phyloP scores from a whole-genome alignment of 164 flowering plant species.

The Dillenia turbinata region DNA sequence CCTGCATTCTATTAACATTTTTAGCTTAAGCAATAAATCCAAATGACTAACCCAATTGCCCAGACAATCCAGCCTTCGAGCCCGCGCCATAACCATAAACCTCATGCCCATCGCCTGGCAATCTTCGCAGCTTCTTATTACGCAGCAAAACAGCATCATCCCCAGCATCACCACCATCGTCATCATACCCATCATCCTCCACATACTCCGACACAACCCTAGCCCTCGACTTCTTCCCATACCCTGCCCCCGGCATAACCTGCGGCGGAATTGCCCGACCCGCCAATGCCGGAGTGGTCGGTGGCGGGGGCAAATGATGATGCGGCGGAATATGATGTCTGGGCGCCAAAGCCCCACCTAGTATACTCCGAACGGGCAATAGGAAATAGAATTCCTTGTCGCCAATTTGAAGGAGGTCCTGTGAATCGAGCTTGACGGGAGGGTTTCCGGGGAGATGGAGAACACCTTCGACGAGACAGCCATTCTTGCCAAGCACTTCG shows the following conservation, averaged over 20 bases:
- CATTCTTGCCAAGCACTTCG: constrained; percentile 91
- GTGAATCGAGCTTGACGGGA: constrained; percentile 88
- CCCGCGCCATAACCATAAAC: constrained; percentile 35
- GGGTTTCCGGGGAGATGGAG: constrained; percentile 84
- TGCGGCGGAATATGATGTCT: constrained; percentile 11
- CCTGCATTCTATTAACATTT: too few relatives aligned
- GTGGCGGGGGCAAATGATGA: constrained; percentile 3
- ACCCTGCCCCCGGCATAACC: constrained; percentile 4
- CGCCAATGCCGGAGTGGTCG: neutral
- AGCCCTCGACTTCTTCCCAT: constrained; percentile 36
- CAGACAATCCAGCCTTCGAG: constrained; percentile 32
- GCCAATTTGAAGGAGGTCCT: constrained; percentile 90
- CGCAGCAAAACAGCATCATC: constrained; percentile 23
- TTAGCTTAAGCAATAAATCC: too few relatives aligned
- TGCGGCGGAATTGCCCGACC: constrained; percentile 2
- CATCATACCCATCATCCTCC: constrained; percentile 30
- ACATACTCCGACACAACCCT: constrained; percentile 30
- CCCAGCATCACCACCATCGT: constrained; percentile 38
- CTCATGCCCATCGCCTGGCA: constrained; percentile 26
- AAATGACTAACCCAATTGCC: constrained; percentile 37
- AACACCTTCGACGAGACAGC: constrained; percentile 91
- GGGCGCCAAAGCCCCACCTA: constrained; percentile 34
- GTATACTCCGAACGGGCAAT: constrained; percentile 67
- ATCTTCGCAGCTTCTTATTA: constrained; percentile 40
- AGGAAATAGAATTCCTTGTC: constrained; percentile 95